These are phyloP conservation scores for Ciborinia camelliae DNA, from an alignment of 2,329 filamentous ascomycete species.

Conservation along the genomic window DNA sequence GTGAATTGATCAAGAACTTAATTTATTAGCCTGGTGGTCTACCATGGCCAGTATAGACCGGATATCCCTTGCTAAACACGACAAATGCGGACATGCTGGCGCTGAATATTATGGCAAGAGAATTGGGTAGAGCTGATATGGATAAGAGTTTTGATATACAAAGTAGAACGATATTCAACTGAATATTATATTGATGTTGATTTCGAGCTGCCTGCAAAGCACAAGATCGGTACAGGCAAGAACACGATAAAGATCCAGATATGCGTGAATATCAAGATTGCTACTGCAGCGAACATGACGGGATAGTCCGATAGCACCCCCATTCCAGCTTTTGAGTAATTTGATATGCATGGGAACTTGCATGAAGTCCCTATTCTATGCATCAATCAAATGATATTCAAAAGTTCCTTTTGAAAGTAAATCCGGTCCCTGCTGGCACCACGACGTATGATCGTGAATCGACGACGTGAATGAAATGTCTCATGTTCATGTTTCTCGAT, in stretches of 20 bases:
- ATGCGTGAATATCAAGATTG: neutral
- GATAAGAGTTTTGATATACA: neutral
- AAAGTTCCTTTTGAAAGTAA: neutral
- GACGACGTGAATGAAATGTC: neutral
- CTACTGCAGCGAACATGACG: neutral
- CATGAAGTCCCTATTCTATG: neutral
- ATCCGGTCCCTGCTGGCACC: conserved; percentile 6
- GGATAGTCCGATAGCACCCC: neutral
- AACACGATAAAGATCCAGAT: neutral
- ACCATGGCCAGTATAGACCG: neutral
- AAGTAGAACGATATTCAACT: neutral
- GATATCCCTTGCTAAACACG: neutral
- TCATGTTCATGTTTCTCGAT: neutral
- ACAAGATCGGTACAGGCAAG: neutral
- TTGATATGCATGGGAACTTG: neutral
- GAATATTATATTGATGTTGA: neutral
- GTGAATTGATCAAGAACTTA: neutral
- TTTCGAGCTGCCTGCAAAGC: neutral
- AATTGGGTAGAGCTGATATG: neutral
- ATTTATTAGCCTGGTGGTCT: neutral
- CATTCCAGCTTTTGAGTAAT: neutral
- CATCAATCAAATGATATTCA: neutral
- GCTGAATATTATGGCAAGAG: neutral
- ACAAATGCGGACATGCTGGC: neutral
- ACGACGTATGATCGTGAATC: conserved; percentile 6